Conservation (phyloP, 1,284 basidiomycete genomes). For the Ustilago vetiveriae region DNA sequence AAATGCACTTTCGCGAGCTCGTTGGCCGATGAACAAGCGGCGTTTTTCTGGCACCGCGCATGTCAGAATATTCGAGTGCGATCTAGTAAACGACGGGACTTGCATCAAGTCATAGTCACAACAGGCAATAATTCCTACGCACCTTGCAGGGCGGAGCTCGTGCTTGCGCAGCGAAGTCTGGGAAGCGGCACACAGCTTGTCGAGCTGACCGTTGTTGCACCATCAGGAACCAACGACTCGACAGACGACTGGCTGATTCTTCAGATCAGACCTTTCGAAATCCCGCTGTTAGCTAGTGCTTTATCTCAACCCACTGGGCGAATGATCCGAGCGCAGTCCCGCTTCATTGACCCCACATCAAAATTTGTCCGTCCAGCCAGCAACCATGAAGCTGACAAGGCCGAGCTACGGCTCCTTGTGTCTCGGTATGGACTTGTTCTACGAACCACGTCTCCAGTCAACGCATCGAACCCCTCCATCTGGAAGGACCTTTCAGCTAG, state of each 20-base stretch:
- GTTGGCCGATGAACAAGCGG: conserved; percentile 10
- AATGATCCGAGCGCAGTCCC: neutral
- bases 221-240: neutral
- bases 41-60: conserved; percentile 12
- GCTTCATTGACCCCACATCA: neutral
- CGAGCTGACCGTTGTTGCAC: conserved; percentile 4
- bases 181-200: neutral
- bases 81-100: too few relatives aligned
- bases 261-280: neutral
- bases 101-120: too few relatives aligned
- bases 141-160: conserved; percentile 1
- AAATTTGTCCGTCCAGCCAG: neutral
- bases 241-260: conserved; percentile 9
- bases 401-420: conserved; percentile 18
- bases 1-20: conserved; percentile 2
- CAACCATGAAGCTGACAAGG: neutral
- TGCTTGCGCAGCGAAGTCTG: conserved; percentile 1
- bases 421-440: conserved; percentile 30
- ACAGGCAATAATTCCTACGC: neutral
- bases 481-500: neutral
- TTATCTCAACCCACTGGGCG: neutral
- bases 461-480: neutral
- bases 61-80: conserved; percentile 6
- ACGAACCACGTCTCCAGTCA: neutral
- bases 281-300: neutral